A percentile compares a stretch with the other conserved stretches of the same genome.
phyloP scores from a whole-genome alignment of 352 stramenopile genomes.

The Globisporangium perplexum region DNA sequence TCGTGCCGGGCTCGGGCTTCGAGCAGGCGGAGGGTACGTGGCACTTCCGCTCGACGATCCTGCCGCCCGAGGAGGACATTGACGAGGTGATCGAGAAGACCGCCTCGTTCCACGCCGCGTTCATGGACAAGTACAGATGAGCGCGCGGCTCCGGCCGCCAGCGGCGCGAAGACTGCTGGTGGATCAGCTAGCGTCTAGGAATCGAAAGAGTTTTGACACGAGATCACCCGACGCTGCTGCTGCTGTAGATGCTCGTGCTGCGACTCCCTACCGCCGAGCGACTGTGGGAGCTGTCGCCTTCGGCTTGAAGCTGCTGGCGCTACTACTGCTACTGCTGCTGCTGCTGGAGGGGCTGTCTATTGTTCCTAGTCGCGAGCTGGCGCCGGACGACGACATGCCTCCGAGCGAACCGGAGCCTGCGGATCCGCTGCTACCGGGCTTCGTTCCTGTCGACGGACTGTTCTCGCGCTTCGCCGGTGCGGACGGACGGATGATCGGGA shows the following conservation, averaged over 20 bases:
- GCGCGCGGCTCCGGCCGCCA: not conserved
- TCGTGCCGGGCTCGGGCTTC: constrained; percentile 98
- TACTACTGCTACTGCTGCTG: constrained; percentile 6
- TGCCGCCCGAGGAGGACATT: constrained; percentile 96
- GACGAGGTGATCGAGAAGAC: constrained; percentile 94
- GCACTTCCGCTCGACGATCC: constrained; percentile 98
- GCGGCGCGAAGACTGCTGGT: too few species aligned
- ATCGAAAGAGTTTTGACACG: too few species aligned
- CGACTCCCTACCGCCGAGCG: constrained; percentile 14
- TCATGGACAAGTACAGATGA: constrained; percentile 94
- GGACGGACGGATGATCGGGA: constrained; percentile 64
- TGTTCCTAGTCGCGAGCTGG: constrained; percentile 18
- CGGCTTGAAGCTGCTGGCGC: constrained; percentile 18
- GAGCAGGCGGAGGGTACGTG: constrained; percentile 94
- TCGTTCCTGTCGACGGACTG: constrained; percentile 46
- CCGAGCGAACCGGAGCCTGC: constrained; percentile 7
- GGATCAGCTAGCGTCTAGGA: too few species aligned
- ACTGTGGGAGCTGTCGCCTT: constrained; percentile 25
- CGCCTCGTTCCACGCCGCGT: constrained; percentile 92
- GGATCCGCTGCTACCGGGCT: constrained; percentile 23
- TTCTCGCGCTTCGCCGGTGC: constrained; percentile 65
- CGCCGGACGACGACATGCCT: constrained; percentile 3
- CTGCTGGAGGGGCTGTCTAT: constrained; percentile 17
- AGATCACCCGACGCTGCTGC: too few species aligned
- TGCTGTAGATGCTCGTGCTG: constrained; percentile 3